These are phyloP conservation scores for Trichosporon asahii DNA, from an alignment of 1,284 basidiomycete species.

Conservation along the genomic window DNA sequence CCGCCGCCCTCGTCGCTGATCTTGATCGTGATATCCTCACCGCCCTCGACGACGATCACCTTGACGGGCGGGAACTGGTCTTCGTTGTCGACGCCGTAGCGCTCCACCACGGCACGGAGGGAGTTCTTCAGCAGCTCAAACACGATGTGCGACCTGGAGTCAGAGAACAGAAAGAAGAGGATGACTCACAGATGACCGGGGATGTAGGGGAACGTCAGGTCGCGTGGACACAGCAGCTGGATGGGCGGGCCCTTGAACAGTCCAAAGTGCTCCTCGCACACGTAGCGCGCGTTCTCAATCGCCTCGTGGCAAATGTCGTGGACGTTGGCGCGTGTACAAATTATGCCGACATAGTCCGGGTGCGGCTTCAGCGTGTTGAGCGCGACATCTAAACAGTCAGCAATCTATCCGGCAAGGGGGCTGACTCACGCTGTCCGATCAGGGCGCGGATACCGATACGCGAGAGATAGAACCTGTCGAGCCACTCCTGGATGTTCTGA, in stretches of 20 bases:
- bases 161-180: too few species aligned
- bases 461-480: conserved; percentile 96
- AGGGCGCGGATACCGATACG: conserved; percentile 95
- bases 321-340: conserved; percentile 93
- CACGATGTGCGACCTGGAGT: conserved; percentile 71
- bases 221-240: conserved; percentile 86
- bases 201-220: conserved; percentile 90
- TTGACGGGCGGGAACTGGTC: conserved; percentile 88
- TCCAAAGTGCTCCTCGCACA: conserved; percentile 93
- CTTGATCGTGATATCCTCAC: conserved; percentile 96
- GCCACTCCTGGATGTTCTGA: conserved; percentile 87
- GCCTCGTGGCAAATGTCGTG: conserved; percentile 97
- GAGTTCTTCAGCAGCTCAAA: conserved; percentile 99
- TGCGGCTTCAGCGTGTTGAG: conserved; percentile 85
- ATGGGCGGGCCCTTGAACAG: conserved; percentile 96
- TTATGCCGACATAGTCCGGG: conserved; percentile 93
- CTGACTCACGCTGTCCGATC: conserved; percentile 64
- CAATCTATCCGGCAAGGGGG: neutral
- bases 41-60: conserved; percentile 92
- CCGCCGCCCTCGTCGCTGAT: conserved; percentile 95
- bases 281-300: conserved; percentile 93
- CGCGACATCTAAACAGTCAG: conserved; percentile 68
- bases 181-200: conserved; percentile 73
- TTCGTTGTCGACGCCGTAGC: conserved; percentile 72
- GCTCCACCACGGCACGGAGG: conserved; percentile 91